Percentiles rank a stretch among this genome's conserved stretches.
These are phyloP conservation scores for Triangularia verruculosa DNA, from an alignment of 2,329 filamentous ascomycete species.

Conservation along the genomic window DNA sequence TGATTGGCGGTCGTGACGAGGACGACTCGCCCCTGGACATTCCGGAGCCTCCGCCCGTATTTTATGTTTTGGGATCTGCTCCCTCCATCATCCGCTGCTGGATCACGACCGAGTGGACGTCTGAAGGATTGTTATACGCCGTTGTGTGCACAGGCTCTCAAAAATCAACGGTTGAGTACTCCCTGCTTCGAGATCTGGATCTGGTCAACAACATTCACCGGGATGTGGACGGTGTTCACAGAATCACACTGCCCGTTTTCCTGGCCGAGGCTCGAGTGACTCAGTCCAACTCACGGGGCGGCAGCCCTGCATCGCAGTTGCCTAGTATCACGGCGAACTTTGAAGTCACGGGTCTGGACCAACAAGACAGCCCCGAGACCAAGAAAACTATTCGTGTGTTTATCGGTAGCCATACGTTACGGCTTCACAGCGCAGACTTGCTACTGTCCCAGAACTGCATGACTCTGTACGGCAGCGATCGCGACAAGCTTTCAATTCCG, in stretches of 20 bases:
- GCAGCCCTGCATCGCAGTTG: conserved; percentile 58
- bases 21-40: conserved; percentile 69
- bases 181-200: conserved; percentile 71
- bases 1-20: conserved; percentile 59
- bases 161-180: conserved; percentile 75
- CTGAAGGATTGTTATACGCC: conserved; percentile 84
- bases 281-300: conserved; percentile 70
- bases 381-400: conserved; percentile 77
- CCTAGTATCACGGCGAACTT: conserved; percentile 80
- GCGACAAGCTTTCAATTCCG: conserved; percentile 83
- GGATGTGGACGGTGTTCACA: conserved; percentile 62
- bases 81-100: conserved; percentile 95
- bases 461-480: conserved; percentile 80
- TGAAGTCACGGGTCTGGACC: conserved; percentile 62
- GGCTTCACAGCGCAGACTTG: conserved; percentile 83
- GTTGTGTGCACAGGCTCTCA: conserved; percentile 91
- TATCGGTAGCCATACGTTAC: conserved; percentile 82
- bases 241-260: conserved; percentile 77
- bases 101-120: conserved; percentile 86
- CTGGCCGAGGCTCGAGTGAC: conserved; percentile 86
- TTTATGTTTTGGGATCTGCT: conserved; percentile 83
- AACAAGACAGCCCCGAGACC: conserved; percentile 46
- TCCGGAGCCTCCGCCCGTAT: conserved; percentile 73
- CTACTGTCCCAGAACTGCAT: conserved; percentile 90
- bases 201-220: conserved; percentile 64